phyloP scores from a whole-genome alignment of 768 basidiomycete genomes.

The Suillus cothurnatus region DNA sequence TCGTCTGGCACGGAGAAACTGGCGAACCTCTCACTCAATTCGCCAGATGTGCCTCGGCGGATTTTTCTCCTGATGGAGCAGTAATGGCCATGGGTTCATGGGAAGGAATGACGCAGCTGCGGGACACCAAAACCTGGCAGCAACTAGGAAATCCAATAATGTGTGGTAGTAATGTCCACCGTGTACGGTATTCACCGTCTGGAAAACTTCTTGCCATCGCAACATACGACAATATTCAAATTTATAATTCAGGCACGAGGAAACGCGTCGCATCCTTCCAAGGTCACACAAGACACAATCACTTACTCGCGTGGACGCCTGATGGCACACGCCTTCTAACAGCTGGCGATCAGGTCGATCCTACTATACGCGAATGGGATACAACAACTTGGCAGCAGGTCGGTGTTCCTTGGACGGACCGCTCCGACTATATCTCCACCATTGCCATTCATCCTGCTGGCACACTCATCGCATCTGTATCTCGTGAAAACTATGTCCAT shows the following conservation, averaged over 20 bases:
- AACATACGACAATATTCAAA: accelerated
- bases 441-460: neutral
- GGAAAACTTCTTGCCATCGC: neutral
- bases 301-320: neutral
- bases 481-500: neutral
- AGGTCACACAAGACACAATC: neutral
- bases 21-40: neutral
- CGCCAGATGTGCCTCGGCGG: neutral
- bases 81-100: neutral
- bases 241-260: neutral
- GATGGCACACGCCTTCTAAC: neutral
- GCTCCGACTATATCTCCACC: neutral
- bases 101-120: neutral
- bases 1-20: neutral
- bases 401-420: neutral
- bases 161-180: neutral
- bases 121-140: neutral
- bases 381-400: neutral
- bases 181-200: neutral
- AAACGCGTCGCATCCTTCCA: neutral
- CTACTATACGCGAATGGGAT: neutral
- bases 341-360: neutral
- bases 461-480: neutral
- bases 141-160: neutral
- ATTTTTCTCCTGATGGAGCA: neutral